Evolutionary conservation across 106 monocot genomes (phyloP), one percentile per base, ranked within the genome.

Genomic region (Acanthochlamys bracteata): DNA sequence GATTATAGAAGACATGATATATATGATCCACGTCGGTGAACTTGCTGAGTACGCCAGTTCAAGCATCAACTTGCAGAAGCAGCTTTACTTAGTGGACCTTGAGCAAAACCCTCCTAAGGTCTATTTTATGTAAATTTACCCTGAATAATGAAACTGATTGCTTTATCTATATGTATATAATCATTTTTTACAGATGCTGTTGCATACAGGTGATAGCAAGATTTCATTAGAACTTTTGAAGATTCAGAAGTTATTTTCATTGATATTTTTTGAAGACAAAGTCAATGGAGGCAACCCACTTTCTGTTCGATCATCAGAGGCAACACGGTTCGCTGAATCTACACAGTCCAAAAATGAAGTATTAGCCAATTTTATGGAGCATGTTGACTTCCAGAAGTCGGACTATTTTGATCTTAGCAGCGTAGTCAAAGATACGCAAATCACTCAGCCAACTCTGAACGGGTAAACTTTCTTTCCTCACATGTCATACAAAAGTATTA

Each of bases 1-100:
- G 88, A 53, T 98, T 42, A 79, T 98, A 66, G 82, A 85, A 67
- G 96, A 96, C 39, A 91, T 91, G 87, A 79, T 82, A 60, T 98
- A 88, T 63, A 71, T 98, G 11, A 75, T 88, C 59, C 88, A 98
- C 79, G 63, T 71, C 15, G 63, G 61, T 65, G 88, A 45, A 72
- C 83, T 92, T 77, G 66, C 83, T 41, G 79, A 85, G 62, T 65
- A 78, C 63, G 58, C 65, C 13, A 59, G 26, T 19, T 73, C 71
- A 56, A 74, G 53, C 63, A 52, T 78, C 42, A 75, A 59, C 24
- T 72, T 60, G 40, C 69, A 73, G 59, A 39, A 63, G 4, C 67
- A 79, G 20, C 72, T 76, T 39, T 66, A 54, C 61, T 85, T 91
- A 63, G 65, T 98, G 42, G 79, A 92, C 69, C 75, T 85, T 60